Evolutionary conservation across 1,284 basidiomycete species (phyloP).

Genomic region (Coniophora puteana): DNA sequence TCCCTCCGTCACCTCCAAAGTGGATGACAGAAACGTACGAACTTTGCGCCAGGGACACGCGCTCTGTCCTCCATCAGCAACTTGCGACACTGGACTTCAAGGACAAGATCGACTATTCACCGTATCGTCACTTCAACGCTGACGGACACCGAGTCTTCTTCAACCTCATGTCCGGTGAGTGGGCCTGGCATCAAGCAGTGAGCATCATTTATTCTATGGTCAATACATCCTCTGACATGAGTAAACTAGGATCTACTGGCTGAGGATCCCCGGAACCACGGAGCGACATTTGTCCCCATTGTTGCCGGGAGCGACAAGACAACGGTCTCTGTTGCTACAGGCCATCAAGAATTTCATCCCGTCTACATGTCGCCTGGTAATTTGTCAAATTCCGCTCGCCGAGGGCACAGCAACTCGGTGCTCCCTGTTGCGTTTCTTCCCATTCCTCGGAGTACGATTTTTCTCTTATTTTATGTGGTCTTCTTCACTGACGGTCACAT

Average conservation of each 20-base stretch:
- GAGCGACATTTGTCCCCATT: constrained; percentile 12
- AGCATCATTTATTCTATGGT: not conserved
- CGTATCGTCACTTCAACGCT: constrained; percentile 11
- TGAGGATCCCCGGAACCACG: constrained; percentile 9
- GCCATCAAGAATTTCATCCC: constrained; percentile 20
- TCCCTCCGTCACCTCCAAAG: constrained; percentile 14
- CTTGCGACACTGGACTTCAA: constrained; percentile 16
- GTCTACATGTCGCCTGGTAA: constrained; percentile 17
- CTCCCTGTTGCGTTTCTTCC: constrained; percentile 20
- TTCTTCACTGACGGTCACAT: not conserved
- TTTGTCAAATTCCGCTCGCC: constrained; percentile 20
- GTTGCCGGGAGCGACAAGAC: constrained; percentile 22
- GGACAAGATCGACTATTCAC: constrained; percentile 17
- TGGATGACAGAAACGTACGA: constrained; percentile 4
- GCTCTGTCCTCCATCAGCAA: constrained; percentile 3
- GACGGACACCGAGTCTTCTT: constrained; percentile 4
- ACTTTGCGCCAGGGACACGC: constrained; percentile 12
- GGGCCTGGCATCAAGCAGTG: constrained; percentile 14
- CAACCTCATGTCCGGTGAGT: constrained; percentile 19
- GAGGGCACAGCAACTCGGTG: constrained; percentile 17
- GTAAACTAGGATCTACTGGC: too few relatives aligned
- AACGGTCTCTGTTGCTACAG: constrained; percentile 24
- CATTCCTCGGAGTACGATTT: constrained; percentile 20
- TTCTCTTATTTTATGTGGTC: not conserved
- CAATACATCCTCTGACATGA: not conserved